phyloP scores from a whole-genome alignment of 2,329 filamentous ascomycete species.

The Pezicula neosporulosa region DNA sequence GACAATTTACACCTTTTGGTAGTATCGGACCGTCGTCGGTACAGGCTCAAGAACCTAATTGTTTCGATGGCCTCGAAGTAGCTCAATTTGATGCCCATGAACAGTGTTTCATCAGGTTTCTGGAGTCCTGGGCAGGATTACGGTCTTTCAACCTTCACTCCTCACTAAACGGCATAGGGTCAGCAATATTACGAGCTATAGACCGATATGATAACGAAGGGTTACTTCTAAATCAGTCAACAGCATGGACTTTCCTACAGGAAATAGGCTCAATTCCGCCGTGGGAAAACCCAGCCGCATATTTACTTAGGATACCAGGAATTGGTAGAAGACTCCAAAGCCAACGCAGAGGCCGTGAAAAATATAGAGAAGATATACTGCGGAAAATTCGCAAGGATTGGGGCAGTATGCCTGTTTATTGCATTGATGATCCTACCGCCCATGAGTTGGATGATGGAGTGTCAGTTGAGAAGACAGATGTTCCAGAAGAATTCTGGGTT shows the following conservation, averaged over 20 bases:
- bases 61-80: conserved; percentile 3
- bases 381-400: conserved; percentile 54
- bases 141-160: conserved; percentile 49
- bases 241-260: conserved; percentile 66
- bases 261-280: conserved; percentile 70
- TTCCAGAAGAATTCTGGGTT: conserved; percentile 62
- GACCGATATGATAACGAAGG: conserved; percentile 51
- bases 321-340: conserved; percentile 29
- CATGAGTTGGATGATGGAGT: conserved; percentile 77
- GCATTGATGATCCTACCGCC: conserved; percentile 66
- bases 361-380: conserved; percentile 40
- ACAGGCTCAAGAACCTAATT: conserved; percentile 5
- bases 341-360: conserved; percentile 31
- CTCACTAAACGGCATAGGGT: conserved; percentile 57
- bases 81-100: conserved; percentile 11
- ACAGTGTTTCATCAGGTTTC: conserved; percentile 48
- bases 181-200: conserved; percentile 59
- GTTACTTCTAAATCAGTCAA: conserved; percentile 39
- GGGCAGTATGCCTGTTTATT: conserved; percentile 59
- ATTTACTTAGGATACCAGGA: conserved; percentile 53
- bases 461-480: conserved; percentile 59
- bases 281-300: conserved; percentile 66
- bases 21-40: conserved; percentile 37
- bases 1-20: conserved; percentile 48
- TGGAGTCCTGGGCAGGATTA: conserved; percentile 65